Evolutionary conservation across 805 yeast species (phyloP), one percentile per base, ranked within the genome.

Genomic region (Crinitomyces ghanaensis): DNA sequence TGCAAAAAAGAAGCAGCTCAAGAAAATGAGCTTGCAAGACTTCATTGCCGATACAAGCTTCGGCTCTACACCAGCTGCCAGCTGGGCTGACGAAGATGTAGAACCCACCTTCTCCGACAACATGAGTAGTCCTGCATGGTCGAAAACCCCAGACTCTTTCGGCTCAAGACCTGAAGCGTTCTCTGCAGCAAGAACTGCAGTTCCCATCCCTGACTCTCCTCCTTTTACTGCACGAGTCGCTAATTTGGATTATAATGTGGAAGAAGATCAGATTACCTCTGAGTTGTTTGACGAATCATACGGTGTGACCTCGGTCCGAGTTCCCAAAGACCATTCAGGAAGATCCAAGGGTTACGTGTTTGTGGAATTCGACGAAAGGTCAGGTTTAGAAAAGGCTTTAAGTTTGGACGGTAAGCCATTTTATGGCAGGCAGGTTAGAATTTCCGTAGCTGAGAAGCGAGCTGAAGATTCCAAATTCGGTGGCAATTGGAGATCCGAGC

Each of bases 141-240:
- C 26, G 39, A 44, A 31, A 50, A 25, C 12, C 26, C 19, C 29
- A 12, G 19, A 31, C 4, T 33, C 6, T 16, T 18, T n/a, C 19
- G 20, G 36, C 3, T 18, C n/a, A 7, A 20, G 34, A 11, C 32
- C 35, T 12, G 12, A 19, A n/a, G 35, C 22, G 30, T 5, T 31
- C 17, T 25, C 13, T 16, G 26, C 34, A 8, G 21, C 41, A 12
- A 66, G 82, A 59, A 66, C 63, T 23, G 86, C 78, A 53, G 79
- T 62, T 46, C 94, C 95, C 27, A 68, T 91, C 40, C 99, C 99
- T 29, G 88, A 84, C 48, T 68, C 62, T 33, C 85, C 96, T 13
- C 99, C 99, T 35, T 91, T 60, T 68, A 78, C 81, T 50, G 96
- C 95, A n/a, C 74, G 83, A 55, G 68, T 88, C 45, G 72, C 73